Evolutionary conservation across 768 basidiomycete species (phyloP), one percentile per base, ranked within the genome.

Genomic region (Fomitopsis serialis): DNA sequence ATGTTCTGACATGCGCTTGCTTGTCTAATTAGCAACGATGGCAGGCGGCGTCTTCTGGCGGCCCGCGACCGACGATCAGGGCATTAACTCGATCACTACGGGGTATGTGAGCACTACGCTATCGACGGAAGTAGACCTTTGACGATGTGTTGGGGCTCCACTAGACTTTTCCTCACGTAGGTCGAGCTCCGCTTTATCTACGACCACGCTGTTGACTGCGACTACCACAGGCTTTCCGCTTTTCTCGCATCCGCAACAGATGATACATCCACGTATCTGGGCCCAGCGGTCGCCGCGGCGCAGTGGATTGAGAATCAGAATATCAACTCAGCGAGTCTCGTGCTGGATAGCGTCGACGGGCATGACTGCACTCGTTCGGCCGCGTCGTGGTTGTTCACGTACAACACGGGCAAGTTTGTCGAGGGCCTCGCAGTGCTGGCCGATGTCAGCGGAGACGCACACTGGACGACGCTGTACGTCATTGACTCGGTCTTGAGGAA

Each of bases 31-130:
- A 40, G 37, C 6, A 17, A 40, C 15, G 13, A 40, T 40, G 37
- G 76, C 73, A 5, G 79, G 79, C 2, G 78, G 76, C 9, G 79
- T 81, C 17, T 82, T 81, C 58, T 80, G 79, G 78, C 70, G 77
- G 17, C 76, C 78, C 3, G 73, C 72, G 0, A 48, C 62, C 0
- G 69, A 72, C 52, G 77, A 80, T 51, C 65, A 69, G 34, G 54
- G 61, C 8, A 69, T 80, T 50, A 80, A 80, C 53, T 78, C 78
- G 2, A 72, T 79, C 22, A 78, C 77, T 2, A 80, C 77, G 34
- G 77, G 76, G 78, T 80, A 55, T 45, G 70, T 56, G 48, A 9
- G 36, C 37, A 29, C 12, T 34, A 21, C 36, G 21, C 12, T 37
- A 43, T 12, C 19, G 13, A 37, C 75, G 73, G 73, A 61, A 36